Evolutionary conservation across 2,329 filamentous ascomycete species (phyloP), one percentile per base, ranked within the genome.

Genomic region (Colletotrichum tropicicola): DNA sequence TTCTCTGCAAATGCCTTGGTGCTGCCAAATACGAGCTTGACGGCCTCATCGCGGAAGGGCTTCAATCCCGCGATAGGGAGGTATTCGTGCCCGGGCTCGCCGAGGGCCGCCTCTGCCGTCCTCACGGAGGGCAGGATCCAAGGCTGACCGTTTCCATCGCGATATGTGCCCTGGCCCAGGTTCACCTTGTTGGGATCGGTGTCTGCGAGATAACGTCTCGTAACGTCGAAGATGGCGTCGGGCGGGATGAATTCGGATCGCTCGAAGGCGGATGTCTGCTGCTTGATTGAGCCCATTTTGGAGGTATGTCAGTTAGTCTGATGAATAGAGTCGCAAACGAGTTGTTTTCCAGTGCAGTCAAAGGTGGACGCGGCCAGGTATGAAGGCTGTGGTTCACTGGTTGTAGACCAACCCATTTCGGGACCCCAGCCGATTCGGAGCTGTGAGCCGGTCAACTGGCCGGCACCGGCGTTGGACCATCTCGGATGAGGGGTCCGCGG

Each of bases 111-210:
- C 25, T 70, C 69, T 6, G 72, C 74, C 59, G 73, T 66, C 6
- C 68, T 69, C 3, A 81, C 78, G 1, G 73, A 75, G 0, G 79
- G 79, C 2, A 81, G 58, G 1, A 80, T 62, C 78, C 78, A 81
- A 2, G 78, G 78, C 44, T 75, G 68, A 8, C 72, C 77, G 23
- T 77, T 70, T 21, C 75, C 78, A 59, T 81, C 77, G 3, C 77
- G 72, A 44, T 81, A 81, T 0, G 75, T 73, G 1, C 79, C 79
- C 25, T 74, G 73, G 1, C 77, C 77, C 6, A 81, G 71, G 43
- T 79, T 80, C 55, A 79, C 74, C 65, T 80, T 81, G 2, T 71
- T 73, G 0, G 72, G 68, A 6, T 59, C 41, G 2, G 62, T 19
- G 30, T 81, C 78, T 0, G 71, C 73, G 5, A 73, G 65, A 59